These are phyloP conservation scores for Eucalyptus pauciflora DNA, from an alignment of 345 rosid genomes.

Conservation along the genomic window DNA sequence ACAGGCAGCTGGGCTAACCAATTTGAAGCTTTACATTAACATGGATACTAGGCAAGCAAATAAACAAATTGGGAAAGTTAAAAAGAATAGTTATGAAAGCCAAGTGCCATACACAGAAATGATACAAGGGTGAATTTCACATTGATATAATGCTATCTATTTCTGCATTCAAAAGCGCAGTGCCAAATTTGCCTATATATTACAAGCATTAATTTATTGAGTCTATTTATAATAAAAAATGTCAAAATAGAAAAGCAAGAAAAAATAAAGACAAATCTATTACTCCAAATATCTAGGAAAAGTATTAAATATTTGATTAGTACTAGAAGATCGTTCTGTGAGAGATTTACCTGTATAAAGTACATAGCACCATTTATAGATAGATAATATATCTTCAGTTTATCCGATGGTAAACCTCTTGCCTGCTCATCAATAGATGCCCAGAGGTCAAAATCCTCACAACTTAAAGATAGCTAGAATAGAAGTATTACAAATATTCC, in stretches of 20 bases:
- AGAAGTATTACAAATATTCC: background rate
- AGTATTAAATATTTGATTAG: background rate
- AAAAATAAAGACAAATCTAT: background rate
- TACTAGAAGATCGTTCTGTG: background rate
- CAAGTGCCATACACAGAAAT: background rate
- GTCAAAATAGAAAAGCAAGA: background rate
- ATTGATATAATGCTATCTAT: background rate
- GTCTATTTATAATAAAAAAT: background rate
- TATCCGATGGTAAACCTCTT: slow-evolving; percentile 7
- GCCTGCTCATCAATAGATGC: slow-evolving; percentile 40
- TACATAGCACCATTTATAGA: slow-evolving; percentile 56
- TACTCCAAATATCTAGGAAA: background rate
- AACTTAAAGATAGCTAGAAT: background rate
- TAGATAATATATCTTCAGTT: background rate
- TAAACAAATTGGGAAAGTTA: background rate
- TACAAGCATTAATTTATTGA: background rate
- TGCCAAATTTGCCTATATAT: background rate
- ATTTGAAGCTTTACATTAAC: background rate
- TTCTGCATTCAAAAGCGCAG: background rate
- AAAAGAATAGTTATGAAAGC: background rate
- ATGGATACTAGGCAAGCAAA: background rate
- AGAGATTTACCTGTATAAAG: slow-evolving; percentile 58
- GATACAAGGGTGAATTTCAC: background rate
- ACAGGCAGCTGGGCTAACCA: background rate
- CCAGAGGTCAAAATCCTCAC: background rate